Evolutionary conservation across 768 basidiomycete genomes (phyloP).

Genomic region (Collybia sp.): DNA sequence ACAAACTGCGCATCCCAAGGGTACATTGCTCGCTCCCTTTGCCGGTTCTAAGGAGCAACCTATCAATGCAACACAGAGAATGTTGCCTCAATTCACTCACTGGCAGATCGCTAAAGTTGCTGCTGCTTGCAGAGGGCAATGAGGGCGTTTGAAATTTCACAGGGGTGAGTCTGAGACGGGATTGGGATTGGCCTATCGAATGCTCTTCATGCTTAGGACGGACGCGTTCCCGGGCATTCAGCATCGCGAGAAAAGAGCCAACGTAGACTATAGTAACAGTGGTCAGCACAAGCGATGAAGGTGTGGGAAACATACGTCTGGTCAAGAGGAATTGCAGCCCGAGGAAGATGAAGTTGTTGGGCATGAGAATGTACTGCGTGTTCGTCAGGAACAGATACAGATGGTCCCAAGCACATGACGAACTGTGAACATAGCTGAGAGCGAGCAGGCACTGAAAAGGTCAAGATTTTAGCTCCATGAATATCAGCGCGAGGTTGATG

Average conservation of each 20-base stretch:
- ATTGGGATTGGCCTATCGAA: no score
- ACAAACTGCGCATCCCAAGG: no score
- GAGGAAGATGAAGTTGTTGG: slow-evolving; percentile 38
- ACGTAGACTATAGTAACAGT: slow-evolving; percentile 34
- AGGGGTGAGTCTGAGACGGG: no score
- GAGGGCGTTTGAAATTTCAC: no score
- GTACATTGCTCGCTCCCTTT: no score
- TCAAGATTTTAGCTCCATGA: background rate
- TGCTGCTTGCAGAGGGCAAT: no score
- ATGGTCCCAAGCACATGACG: slow-evolving; percentile 7
- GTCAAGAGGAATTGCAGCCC: slow-evolving; percentile 38
- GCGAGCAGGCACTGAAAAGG: slow-evolving; percentile 34
- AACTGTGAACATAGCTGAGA: slow-evolving; percentile 38
- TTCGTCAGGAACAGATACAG: no score
- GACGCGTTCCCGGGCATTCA: slow-evolving; percentile 34
- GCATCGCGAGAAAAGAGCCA: slow-evolving; percentile 41
- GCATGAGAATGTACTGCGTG: slow-evolving; percentile 35
- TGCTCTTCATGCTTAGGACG: no score
- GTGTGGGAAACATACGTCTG: slow-evolving; percentile 27
- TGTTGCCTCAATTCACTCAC: no score
- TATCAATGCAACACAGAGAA: no score
- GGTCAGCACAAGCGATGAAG: background rate
- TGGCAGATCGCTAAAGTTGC: no score
- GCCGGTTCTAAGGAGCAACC: no score
- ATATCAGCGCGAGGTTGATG: background rate